Evolutionary conservation across 1,284 basidiomycete species (phyloP).

Genomic region (Papiliotrema flavescens): DNA sequence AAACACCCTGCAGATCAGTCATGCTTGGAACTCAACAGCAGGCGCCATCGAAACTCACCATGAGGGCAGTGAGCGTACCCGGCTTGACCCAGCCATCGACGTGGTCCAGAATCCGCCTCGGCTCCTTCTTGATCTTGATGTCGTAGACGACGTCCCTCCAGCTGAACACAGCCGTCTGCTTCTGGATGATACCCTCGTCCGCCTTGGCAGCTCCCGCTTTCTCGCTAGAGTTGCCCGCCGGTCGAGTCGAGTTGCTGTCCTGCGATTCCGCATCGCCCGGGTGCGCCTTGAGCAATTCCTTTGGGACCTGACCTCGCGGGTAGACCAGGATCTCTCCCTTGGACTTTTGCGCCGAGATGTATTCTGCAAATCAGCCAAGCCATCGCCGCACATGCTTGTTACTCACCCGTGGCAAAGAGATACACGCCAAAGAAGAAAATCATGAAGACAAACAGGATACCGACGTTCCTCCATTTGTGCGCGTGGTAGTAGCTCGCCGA

Average conservation of each 20-base stretch:
- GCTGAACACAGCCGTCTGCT: conserved; percentile 50
- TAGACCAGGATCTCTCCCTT: conserved; percentile 56
- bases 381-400: not conserved
- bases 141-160: conserved; percentile 56
- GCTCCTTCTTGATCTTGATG: conserved; percentile 59
- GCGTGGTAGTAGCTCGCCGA: conserved; percentile 62
- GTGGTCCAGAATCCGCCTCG: conserved; percentile 66
- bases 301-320: conserved; percentile 49
- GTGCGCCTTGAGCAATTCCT: conserved; percentile 19
- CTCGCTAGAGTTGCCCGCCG: conserved; percentile 13
- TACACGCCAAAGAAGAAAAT: conserved; percentile 54
- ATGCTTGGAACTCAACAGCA: not conserved
- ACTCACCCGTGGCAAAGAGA: conserved; percentile 53
- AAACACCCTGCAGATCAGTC: conserved; percentile 50
- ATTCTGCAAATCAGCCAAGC: conserved; percentile 34
- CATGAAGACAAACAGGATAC: conserved; percentile 57
- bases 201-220: conserved; percentile 17
- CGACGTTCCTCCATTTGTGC: conserved; percentile 66
- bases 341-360: conserved; percentile 51
- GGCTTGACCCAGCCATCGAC: conserved; percentile 80
- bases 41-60: conserved; percentile 29
- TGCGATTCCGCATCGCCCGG: conserved; percentile 24
- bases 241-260: conserved; percentile 4
- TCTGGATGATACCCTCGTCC: conserved; percentile 40
- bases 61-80: conserved; percentile 66